phyloP scores from a whole-genome alignment of 1,284 basidiomycete species.

The Boletus sp. region DNA sequence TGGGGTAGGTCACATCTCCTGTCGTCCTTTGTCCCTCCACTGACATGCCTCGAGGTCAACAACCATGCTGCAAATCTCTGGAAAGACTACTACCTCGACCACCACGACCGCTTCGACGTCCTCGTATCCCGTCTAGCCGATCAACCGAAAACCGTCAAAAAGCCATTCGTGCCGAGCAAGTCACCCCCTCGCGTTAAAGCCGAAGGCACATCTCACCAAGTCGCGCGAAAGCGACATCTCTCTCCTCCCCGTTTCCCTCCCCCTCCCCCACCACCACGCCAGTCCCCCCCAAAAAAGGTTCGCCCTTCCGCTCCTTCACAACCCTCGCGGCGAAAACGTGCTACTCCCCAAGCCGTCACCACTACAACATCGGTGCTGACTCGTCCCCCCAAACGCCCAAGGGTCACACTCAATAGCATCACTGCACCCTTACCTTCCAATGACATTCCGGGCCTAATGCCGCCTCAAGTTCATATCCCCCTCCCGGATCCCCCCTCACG shows the following conservation, averaged over 20 bases:
- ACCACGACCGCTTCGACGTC: constrained; percentile 55
- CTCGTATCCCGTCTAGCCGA: constrained; percentile 38
- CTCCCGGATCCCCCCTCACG: constrained; percentile 61
- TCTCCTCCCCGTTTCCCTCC: constrained; percentile 15
- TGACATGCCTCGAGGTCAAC: constrained; percentile 39
- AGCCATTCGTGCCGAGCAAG: constrained; percentile 39
- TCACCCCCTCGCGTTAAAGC: constrained; percentile 18
- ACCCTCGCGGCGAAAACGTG: constrained; percentile 20
- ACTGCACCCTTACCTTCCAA: constrained; percentile 45
- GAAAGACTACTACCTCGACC: constrained; percentile 73
- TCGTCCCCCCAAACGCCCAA: constrained; percentile 35
- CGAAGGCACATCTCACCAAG: constrained; percentile 20
- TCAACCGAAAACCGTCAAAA: constrained; percentile 46
- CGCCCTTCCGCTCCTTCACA: constrained; percentile 15
- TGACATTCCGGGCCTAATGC: constrained; percentile 44
- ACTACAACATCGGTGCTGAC: constrained; percentile 18
- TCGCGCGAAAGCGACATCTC: constrained; percentile 29
- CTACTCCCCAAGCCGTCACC: constrained; percentile 12
- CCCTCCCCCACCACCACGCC: constrained; percentile 6
- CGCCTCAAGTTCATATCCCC: constrained; percentile 54
- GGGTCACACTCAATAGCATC: constrained; percentile 53
- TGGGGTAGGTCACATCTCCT: constrained; percentile 33
- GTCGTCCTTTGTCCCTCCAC: neutral
- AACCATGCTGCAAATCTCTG: constrained; percentile 51
- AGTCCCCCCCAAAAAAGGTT: constrained; percentile 12